A percentile compares a stretch with the other conserved stretches of the same genome.
These are phyloP conservation scores for Blastobotrys illinoisensis DNA, from an alignment of 1,139 yeast species.

Conservation along the genomic window DNA sequence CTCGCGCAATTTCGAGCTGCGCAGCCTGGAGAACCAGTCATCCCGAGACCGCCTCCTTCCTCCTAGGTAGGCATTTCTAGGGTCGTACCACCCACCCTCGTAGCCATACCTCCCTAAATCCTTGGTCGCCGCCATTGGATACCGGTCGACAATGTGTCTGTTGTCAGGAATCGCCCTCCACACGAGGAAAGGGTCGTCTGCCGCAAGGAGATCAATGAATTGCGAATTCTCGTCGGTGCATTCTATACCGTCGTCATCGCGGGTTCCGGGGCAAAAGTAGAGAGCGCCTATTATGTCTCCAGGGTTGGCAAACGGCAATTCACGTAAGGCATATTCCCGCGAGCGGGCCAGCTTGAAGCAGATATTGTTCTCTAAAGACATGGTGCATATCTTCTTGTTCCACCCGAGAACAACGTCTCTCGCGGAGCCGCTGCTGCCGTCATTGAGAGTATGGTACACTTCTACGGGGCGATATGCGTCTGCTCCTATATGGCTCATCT, in stretches of 20 bases:
- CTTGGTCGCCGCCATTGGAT: background rate
- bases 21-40: background rate
- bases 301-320: constrained; percentile 6
- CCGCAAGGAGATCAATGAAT: background rate
- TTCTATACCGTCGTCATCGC: constrained; percentile 5
- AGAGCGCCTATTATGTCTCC: constrained; percentile 9
- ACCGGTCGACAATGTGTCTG: constrained; percentile 9
- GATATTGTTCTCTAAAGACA: constrained; percentile 1
- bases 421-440: background rate
- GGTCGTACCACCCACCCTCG: background rate
- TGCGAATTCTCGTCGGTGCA: constrained; percentile 4
- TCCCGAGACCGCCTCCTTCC: background rate
- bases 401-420: constrained; percentile 19
- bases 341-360: constrained; percentile 11
- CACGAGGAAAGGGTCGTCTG: background rate
- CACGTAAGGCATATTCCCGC: constrained; percentile 5
- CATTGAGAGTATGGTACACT: background rate
- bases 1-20: background rate
- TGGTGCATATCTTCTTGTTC: constrained; percentile 23
- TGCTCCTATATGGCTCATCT: constrained; percentile 9
- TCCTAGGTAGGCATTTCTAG: background rate
- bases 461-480: constrained; percentile 22
- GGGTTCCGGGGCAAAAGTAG: constrained; percentile 5
- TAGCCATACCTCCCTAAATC: background rate
- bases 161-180: constrained; percentile 10